Conservation (phyloP, 2,329 filamentous ascomycete species). For the Daldinia sp. region DNA sequence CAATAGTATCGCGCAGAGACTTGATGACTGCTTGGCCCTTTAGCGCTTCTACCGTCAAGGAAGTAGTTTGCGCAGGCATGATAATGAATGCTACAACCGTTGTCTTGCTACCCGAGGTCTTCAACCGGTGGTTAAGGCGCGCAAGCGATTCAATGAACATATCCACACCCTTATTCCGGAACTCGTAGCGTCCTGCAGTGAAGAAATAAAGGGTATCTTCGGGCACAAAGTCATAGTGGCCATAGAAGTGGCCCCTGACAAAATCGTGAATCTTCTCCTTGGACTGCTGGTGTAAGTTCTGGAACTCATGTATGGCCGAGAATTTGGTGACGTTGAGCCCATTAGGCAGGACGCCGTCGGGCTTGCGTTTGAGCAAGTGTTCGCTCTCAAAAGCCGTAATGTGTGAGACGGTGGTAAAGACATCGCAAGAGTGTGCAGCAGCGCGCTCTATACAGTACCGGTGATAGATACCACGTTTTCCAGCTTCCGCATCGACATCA, state of each 20-base stretch:
- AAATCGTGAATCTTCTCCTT: constrained; percentile 99
- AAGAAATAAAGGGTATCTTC: constrained; percentile 99
- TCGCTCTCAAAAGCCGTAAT: constrained; percentile 99
- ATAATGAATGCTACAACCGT: constrained; percentile 98
- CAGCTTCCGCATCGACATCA: constrained; percentile 94
- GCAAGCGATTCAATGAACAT: constrained; percentile 99
- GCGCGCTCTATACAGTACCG: constrained; percentile 97
- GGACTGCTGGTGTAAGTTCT: constrained; percentile 94
- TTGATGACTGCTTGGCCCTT: constrained; percentile 98
- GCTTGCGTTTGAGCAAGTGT: constrained; percentile 95
- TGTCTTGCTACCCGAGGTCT: constrained; percentile 83
- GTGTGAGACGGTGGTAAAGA: constrained; percentile 98
- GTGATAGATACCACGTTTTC: constrained; percentile 98
- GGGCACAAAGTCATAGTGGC: constrained; percentile 95
- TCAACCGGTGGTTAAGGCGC: constrained; percentile 91
- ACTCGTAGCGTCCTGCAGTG: constrained; percentile 96
- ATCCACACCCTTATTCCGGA: constrained; percentile 97
- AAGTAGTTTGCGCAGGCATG: constrained; percentile 96
- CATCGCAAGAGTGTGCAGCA: constrained; percentile 89
- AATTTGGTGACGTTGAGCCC: constrained; percentile 99
- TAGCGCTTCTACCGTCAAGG: constrained; percentile 91
- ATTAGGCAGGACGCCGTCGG: constrained; percentile 94
- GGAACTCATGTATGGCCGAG: constrained; percentile 97
- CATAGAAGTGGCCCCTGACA: constrained; percentile 97
- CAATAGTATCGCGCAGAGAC: constrained; percentile 89